Evolutionary conservation across 768 basidiomycete species (phyloP).

Genomic region (Fomitopsis pulvina): DNA sequence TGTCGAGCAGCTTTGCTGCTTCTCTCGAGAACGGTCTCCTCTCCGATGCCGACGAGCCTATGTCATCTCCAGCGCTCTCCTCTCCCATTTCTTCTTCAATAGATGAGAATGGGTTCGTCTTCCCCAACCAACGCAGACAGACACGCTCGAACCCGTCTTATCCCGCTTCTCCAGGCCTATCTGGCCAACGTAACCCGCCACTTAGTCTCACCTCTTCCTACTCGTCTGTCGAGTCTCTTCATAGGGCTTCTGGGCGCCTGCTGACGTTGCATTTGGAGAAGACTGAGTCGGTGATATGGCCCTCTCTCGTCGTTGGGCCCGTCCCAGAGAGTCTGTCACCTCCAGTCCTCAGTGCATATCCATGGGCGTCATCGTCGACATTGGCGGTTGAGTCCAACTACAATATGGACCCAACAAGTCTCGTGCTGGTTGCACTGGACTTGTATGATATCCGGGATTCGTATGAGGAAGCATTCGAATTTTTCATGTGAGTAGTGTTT

Average conservation of each 20-base stretch:
- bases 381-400: constrained; percentile 48
- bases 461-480: constrained; percentile 75
- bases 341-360: constrained; percentile 36
- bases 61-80: constrained; percentile 51
- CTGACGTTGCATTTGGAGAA: constrained; percentile 80
- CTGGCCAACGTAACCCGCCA: constrained; percentile 44
- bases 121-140: constrained; percentile 5
- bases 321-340: constrained; percentile 58
- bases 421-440: constrained; percentile 66
- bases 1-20: constrained; percentile 79
- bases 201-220: constrained; percentile 63
- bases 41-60: constrained; percentile 65
- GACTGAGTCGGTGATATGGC: constrained; percentile 75
- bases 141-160: constrained; percentile 11
- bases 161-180: constrained; percentile 45
- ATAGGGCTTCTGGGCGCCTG: constrained; percentile 53
- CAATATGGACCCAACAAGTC: constrained; percentile 84
- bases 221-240: constrained; percentile 71
- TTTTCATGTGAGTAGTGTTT: constrained; percentile 54
- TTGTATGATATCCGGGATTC: constrained; percentile 69
- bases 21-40: constrained; percentile 69
- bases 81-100: constrained; percentile 57
- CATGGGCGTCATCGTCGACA: constrained; percentile 42
- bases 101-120: constrained; percentile 27
- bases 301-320: constrained; percentile 71